Evolutionary conservation across 148 eudicot genomes (phyloP).

Genomic region (Arctostaphylos glauca): DNA sequence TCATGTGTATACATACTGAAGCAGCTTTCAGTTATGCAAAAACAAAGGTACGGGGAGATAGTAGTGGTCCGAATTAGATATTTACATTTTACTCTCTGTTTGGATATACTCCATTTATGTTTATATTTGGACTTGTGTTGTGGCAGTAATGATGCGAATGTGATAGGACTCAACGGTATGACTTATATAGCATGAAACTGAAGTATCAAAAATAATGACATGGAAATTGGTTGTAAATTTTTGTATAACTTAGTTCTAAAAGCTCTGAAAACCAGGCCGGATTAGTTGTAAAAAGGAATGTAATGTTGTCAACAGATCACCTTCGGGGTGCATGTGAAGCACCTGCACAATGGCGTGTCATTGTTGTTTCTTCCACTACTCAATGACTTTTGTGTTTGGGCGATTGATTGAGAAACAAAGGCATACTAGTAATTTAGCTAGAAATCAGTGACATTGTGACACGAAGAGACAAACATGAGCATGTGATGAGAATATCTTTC

Average conservation of each 20-base stretch:
- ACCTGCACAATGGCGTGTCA: background rate
- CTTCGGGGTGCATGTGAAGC: background rate
- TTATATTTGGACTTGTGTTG: background rate
- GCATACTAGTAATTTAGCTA: background rate
- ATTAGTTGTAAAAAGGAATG: background rate
- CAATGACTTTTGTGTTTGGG: background rate
- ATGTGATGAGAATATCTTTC: background rate
- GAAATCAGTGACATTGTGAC: background rate
- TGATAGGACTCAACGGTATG: no score
- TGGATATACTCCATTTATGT: background rate
- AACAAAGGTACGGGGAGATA: constrained; percentile 56
- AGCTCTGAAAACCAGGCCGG: background rate
- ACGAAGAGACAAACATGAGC: background rate
- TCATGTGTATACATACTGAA: constrained; percentile 69
- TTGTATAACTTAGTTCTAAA: background rate
- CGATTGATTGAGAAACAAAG: background rate
- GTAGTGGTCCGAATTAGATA: constrained; percentile 2
- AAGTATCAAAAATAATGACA: background rate
- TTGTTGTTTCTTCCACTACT: background rate
- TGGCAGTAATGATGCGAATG: background rate
- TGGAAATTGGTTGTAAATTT: background rate
- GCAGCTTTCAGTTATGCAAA: constrained; percentile 87
- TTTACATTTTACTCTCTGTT: background rate
- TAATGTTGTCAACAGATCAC: background rate
- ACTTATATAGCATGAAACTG: background rate